phyloP scores from a whole-genome alignment of 805 yeast species.

The Cyberlindnera veronae region DNA sequence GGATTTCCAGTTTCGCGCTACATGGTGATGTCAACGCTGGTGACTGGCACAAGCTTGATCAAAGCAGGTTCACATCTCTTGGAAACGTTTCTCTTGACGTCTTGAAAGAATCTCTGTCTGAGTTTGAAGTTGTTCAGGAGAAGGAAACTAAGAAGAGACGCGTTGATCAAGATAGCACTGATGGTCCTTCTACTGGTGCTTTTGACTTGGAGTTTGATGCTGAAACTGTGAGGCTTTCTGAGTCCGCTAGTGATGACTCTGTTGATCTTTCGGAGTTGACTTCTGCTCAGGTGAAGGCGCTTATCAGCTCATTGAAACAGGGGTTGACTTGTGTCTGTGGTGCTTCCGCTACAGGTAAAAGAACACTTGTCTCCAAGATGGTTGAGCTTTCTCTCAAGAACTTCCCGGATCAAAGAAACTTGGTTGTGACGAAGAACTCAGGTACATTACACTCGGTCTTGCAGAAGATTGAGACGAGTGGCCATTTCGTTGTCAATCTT shows the following conservation, averaged over 20 bases:
- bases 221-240: neutral
- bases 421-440: slow-evolving; percentile 14
- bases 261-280: neutral
- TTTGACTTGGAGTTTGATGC: neutral
- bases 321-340: slow-evolving; percentile 47
- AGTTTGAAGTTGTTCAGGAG: neutral
- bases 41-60: neutral
- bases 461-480: neutral
- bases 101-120: slow-evolving; percentile 4
- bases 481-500: neutral
- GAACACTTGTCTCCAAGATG: slow-evolving; percentile 26
- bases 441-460: neutral
- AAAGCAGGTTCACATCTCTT: neutral
- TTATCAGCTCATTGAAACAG: slow-evolving; percentile 28
- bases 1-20: slow-evolving; percentile 36
- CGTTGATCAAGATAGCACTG: neutral
- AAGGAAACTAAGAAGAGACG: slow-evolving; percentile 7
- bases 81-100: neutral
- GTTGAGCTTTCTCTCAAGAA: slow-evolving; percentile 22
- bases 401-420: slow-evolving; percentile 16
- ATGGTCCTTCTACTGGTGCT: neutral
- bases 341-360: slow-evolving; percentile 54
- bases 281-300: slow-evolving; percentile 5
- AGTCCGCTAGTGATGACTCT: neutral
- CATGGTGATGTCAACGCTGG: slow-evolving; percentile 25